Conservation (phyloP, 208 protist species). For the Vickermania spadyakhi region DNA sequence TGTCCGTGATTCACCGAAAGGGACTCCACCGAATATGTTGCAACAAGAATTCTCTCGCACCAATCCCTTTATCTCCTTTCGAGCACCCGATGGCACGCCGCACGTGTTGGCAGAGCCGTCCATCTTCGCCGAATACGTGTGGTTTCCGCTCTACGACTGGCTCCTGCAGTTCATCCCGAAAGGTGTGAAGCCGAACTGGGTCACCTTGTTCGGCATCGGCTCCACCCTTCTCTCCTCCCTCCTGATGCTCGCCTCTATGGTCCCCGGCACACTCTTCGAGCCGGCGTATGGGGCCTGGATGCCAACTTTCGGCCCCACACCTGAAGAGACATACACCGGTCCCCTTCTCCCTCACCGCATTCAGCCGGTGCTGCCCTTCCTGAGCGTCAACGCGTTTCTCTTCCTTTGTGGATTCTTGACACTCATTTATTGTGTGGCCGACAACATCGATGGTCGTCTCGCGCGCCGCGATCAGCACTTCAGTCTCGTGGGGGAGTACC, state of each 20-base stretch:
- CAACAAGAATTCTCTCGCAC: not conserved
- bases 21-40: no score
- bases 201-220: slow-evolving; percentile 70
- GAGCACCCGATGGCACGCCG: slow-evolving; percentile 20
- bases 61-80: slow-evolving; percentile 21
- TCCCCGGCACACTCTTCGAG: slow-evolving; percentile 36
- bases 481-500: slow-evolving; percentile 84
- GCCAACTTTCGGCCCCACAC: slow-evolving; percentile 27
- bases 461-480: slow-evolving; percentile 64
- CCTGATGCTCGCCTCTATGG: slow-evolving; percentile 71
- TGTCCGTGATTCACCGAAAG: no score
- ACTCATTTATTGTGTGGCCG: slow-evolving; percentile 76
- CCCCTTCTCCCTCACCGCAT: slow-evolving; percentile 36
- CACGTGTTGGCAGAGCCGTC: slow-evolving; percentile 39
- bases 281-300: slow-evolving; percentile 30
- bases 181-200: slow-evolving; percentile 69
- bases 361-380: slow-evolving; percentile 24
- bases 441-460: slow-evolving; percentile 88
- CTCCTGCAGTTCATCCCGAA: slow-evolving; percentile 45
- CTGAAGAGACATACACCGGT: slow-evolving; percentile 10
- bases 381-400: slow-evolving; percentile 27
- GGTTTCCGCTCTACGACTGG: slow-evolving; percentile 78
- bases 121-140: slow-evolving; percentile 64
- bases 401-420: slow-evolving; percentile 66
- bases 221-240: slow-evolving; percentile 59